These are phyloP conservation scores for bread wheat (Triticum aestivum) DNA, from an alignment of 176 grass and related monocot species.

Conservation along the genomic window DNA sequence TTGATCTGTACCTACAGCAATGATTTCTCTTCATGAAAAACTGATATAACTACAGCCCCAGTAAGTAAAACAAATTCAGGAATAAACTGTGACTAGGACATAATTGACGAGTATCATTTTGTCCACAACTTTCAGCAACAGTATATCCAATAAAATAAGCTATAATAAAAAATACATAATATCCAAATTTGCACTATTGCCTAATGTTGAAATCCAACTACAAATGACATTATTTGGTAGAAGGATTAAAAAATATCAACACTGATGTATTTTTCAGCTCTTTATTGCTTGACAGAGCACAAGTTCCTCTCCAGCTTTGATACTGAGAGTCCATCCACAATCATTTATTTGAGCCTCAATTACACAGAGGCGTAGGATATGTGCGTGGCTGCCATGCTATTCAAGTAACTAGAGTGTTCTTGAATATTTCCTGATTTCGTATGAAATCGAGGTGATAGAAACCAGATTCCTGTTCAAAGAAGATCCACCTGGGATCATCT, in stretches of 20 bases:
- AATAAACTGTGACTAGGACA: not conserved
- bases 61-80: not conserved
- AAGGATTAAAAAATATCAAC: not conserved
- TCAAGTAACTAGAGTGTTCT: conserved; percentile 56
- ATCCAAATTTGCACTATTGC: not conserved
- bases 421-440: conserved; percentile 93
- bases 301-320: not conserved
- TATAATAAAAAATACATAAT: not conserved
- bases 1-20: not conserved
- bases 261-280: not conserved
- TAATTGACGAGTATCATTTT: not conserved
- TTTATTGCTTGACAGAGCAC: not conserved
- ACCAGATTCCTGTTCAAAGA: conserved; percentile 71
- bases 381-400: not conserved
- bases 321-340: not conserved
- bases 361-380: not conserved
- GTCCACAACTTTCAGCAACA: not conserved
- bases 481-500: conserved; percentile 64
- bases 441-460: conserved; percentile 87
- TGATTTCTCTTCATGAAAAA: not conserved
- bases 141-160: not conserved
- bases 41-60: not conserved
- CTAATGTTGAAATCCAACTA: not conserved
- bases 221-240: not conserved
- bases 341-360: not conserved